These are phyloP conservation scores for Dianthus caryophyllus DNA, from an alignment of 148 eudicot species.

Conservation along the genomic window DNA sequence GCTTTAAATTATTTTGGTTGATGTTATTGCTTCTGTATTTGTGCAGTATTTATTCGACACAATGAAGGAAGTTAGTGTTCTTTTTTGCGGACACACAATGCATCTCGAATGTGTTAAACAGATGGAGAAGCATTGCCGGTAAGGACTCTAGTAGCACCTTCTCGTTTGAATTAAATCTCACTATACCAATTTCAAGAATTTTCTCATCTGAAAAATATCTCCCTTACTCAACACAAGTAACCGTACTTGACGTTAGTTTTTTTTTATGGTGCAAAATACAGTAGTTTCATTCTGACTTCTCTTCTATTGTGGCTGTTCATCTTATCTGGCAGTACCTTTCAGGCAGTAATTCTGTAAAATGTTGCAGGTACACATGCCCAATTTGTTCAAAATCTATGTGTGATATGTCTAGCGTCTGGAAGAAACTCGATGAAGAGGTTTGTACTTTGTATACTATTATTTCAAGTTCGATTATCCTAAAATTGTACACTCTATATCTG, in stretches of 20 bases:
- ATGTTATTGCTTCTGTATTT: slow-evolving; percentile 4
- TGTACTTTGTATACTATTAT: background rate
- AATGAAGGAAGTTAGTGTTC: slow-evolving; percentile 34
- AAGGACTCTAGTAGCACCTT: slow-evolving; percentile 12
- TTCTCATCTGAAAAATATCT: too few relatives aligned
- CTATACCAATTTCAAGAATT: background rate
- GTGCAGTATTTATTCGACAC: slow-evolving; percentile 53
- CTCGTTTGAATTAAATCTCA: background rate
- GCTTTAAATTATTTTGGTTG: background rate
- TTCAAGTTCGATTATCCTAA: background rate
- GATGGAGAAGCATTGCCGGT: slow-evolving; percentile 46
- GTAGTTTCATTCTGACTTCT: slow-evolving; percentile 4
- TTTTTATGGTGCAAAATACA: background rate
- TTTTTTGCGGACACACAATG: slow-evolving; percentile 51
- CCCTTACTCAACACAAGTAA: too few relatives aligned
- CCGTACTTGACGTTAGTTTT: background rate
- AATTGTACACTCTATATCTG: background rate
- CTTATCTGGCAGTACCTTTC: slow-evolving; percentile 16
- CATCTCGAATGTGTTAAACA: slow-evolving; percentile 47
- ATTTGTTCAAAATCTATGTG: slow-evolving; percentile 49
- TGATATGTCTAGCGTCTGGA: slow-evolving; percentile 48
- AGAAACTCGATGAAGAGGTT: slow-evolving; percentile 48
- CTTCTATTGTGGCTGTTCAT: background rate
- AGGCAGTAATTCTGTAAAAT: slow-evolving; percentile 18
- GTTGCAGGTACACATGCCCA: slow-evolving; percentile 50